Evolutionary conservation across 139 green algal genomes (phyloP), one percentile per base, ranked within the genome.

Genomic region (Marvania coccoides): DNA sequence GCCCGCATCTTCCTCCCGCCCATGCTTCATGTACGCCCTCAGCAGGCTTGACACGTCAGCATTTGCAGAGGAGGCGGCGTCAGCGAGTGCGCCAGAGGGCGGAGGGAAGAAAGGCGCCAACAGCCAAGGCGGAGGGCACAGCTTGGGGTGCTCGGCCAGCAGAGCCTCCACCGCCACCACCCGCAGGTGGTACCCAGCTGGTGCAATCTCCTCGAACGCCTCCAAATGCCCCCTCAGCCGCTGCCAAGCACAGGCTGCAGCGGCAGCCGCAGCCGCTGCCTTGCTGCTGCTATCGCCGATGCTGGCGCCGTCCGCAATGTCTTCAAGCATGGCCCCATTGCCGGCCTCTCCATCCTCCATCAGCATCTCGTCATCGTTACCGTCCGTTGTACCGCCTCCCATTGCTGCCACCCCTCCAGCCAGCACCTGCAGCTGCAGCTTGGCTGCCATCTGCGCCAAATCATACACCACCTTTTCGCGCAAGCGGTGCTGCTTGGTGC

Each of bases 41-140:
- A 85, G 42, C 34, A 79, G 48, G 5, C 67, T 74, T 4, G 67
- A 63, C 19, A 71, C 58, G 47, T 85, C 79, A 10, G 48, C 40
- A 38, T 35, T 54, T 29, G 15, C 33, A 42, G 10, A 37, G 14
- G 19, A 46, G 14, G 47, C 24, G 15, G 38, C 15, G 45, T 7
- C 26, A 10, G 23, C 28, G 3, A 19, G 8, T 45, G 38, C 15
- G 45, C 6, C 26, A 10, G 23, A 39, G 3, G 15, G 8, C 30
- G 33, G 26, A 30, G 23, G 28, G 14, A 67, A 31, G 42, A 79
- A 79, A 1, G 42, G 47, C 9, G 29, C 47, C 36, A 77, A 58
- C 39, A 82, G 64, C 76, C 76, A 82, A 5, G 55, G 42, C 1
- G 76, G 76, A 26, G 69, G 66, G 14, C 13, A 24, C 14, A 70